Base-by-base conservation (phyloP, 2,329 filamentous ascomycete genomes). In the Phialophora macrospora region DNA sequence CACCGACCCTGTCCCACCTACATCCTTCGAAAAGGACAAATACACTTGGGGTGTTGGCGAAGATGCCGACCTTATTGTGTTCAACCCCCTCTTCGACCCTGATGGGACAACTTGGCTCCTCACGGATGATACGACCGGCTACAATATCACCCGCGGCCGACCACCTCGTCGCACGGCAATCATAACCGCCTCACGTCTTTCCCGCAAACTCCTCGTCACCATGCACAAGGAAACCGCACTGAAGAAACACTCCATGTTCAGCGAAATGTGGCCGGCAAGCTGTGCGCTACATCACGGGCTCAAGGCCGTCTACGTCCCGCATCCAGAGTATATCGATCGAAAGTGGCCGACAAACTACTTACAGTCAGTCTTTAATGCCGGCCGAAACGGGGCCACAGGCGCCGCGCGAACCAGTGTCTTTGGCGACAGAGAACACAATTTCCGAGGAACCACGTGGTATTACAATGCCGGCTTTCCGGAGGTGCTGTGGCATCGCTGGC, bases 261-360 rank as follows among this genome's bases (percentile, higher is more conserved):
- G 93, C 0, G 94, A 98, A 78, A 97, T 97, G 93, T 97, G 92
- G 92, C 92, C 93, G 0, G 89, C 90, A 0, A 95, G 91, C 0
- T 88, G 91, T 0, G 91, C 93, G 1, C 84, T 98, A 9, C 93
- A 97, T 66, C 93, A 97, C 76, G 94, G 94, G 11, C 88, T 91
- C 80, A 98, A 97, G 80, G 93, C 92, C 44, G 93, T 97, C 14
- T 96, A 90, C 71, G 92, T 89, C 2, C 94, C 94, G 0, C 94
- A 98, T 73, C 92, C 93, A 0, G 85, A 96, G 62, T 98, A 90
- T 75, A 87, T 94, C 17, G 93, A 97, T 77, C 88, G 93, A 63
- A 85, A 87, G 72, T 98, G 94, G 94, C 93, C 93, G 0, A 84
- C 86, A 1, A 85, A 87, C 60, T 93, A 93, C 74, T 85, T 95